Evolutionary conservation across 2,329 filamentous ascomycete species (phyloP).

Genomic region (Aspergillus latus): DNA sequence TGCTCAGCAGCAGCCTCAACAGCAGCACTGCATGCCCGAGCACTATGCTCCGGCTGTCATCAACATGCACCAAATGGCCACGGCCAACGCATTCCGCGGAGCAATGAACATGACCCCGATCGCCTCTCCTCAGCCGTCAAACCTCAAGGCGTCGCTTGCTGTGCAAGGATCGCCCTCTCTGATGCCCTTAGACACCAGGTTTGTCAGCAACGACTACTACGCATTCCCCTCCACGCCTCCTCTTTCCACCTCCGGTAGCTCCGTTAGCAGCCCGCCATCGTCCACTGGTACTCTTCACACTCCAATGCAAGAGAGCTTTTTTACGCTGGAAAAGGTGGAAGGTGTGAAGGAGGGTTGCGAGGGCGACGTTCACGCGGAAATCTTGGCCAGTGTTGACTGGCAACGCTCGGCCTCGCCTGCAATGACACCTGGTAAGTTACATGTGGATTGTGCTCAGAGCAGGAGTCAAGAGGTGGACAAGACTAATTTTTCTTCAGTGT

Average conservation of each 20-base stretch:
- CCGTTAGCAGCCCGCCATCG: conserved; percentile 77
- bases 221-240: conserved; percentile 85
- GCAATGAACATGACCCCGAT: conserved; percentile 61
- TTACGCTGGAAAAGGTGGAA: conserved; percentile 66
- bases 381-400: conserved; percentile 73
- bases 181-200: conserved; percentile 72
- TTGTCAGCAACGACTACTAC: conserved; percentile 60
- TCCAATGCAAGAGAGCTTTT: conserved; percentile 76
- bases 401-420: conserved; percentile 75
- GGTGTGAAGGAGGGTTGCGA: conserved; percentile 71
- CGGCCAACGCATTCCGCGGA: conserved; percentile 44
- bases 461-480: conserved; percentile 18
- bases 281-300: conserved; percentile 75
- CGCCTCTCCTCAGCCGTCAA: conserved; percentile 70
- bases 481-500: conserved; percentile 51
- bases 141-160: conserved; percentile 73
- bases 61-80: conserved; percentile 47
- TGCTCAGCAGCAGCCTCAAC: conserved; percentile 23
- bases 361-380: conserved; percentile 68
- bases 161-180: conserved; percentile 56
- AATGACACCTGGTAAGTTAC: conserved; percentile 78
- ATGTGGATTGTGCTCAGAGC: neutral
- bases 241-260: conserved; percentile 80
- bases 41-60: conserved; percentile 43
- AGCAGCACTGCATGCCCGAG: conserved; percentile 28